Evolutionary conservation across 2,329 filamentous ascomycete genomes (phyloP), one percentile per base, ranked within the genome.

Genomic region (Coleophoma crateriformis): DNA sequence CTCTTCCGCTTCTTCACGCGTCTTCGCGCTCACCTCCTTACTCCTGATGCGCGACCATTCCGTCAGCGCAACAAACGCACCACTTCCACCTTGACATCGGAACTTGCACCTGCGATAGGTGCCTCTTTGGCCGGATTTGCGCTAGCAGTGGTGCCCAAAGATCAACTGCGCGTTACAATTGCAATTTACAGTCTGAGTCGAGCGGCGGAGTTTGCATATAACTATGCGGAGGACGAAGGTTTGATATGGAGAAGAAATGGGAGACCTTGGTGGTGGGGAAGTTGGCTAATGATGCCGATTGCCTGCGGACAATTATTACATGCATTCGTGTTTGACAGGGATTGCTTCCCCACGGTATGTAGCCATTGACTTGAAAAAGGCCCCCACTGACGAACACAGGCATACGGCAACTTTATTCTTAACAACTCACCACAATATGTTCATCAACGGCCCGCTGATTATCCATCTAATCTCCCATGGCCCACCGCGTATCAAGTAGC

Each of bases 1-100:
- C 82, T 97, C 22, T 90, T 92, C 70, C 88, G 92, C 51, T 96
- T 97, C 75, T 88, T 97, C 60, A 80, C 81, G 22, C 82, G 89
- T 27, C 73, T 97, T 40, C 85, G 92, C 44, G 76, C 79, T 1
- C 89, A 90, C 55, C 76, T 99, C 4, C 81, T 95, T 39, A 84
- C 87, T 34, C 80, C 88, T n/a, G 81, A 88, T 50, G 90, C 91
- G 1, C 78, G 80, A 48, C 85, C 88, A 0, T 96, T 97, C 68
- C 81, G 90, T 13, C 74, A 78, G 50, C 85, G 92, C 48, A 96
- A 97, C 61, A 91, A 91, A 1, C 80, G 81, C 15, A 81, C 90
- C 12, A 79, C 88, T 0, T 75, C 75, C 17, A 81, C 87, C 0
- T 75, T 99, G 50, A 96, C 90, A 0, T 95, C 90, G 2, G 78